Percentiles rank a stretch among this genome's conserved stretches.
These are phyloP conservation scores for Clathrus columnatus DNA, from an alignment of 768 basidiomycete species.

Conservation along the genomic window DNA sequence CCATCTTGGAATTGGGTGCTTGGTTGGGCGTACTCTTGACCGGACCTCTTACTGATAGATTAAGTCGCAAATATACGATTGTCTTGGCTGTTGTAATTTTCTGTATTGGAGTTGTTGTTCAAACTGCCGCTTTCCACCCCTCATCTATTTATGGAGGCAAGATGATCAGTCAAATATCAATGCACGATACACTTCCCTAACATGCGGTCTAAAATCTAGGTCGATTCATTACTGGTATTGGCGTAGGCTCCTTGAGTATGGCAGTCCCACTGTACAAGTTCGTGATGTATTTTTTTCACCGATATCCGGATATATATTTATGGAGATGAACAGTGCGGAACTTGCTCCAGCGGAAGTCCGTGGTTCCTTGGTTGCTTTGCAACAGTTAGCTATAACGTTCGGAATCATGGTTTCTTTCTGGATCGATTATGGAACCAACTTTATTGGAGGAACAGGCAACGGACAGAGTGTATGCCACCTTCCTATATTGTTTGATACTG, in stretches of 20 bases:
- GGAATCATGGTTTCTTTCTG: constrained; percentile 60
- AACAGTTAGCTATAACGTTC: constrained; percentile 76
- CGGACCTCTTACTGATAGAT: constrained; percentile 62
- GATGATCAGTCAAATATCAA: constrained; percentile 1
- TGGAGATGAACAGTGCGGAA: constrained; percentile 27
- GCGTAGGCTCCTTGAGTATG: constrained; percentile 76
- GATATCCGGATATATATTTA: background rate
- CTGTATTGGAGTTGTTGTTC: constrained; percentile 67
- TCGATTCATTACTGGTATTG: constrained; percentile 71
- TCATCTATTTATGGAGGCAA: constrained; percentile 60
- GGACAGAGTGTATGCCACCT: constrained; percentile 27
- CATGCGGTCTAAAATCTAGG: constrained; percentile 23
- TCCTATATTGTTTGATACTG: constrained; percentile 14
- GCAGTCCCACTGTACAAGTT: constrained; percentile 71
- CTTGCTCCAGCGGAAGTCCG: constrained; percentile 76
- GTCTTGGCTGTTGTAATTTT: constrained; percentile 51
- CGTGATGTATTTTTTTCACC: background rate
- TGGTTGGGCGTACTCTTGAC: constrained; percentile 69
- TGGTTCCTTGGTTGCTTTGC: constrained; percentile 71
- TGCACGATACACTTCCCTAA: background rate
- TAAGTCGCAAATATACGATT: constrained; percentile 69
- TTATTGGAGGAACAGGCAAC: constrained; percentile 53
- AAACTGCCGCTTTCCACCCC: constrained; percentile 47
- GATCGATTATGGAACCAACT: constrained; percentile 50
- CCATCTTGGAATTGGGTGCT: constrained; percentile 67